A percentile compares a stretch with the other conserved stretches of the same genome.
Evolutionary conservation across 768 basidiomycete species (phyloP).

Genomic region (Crucibulum laeve): DNA sequence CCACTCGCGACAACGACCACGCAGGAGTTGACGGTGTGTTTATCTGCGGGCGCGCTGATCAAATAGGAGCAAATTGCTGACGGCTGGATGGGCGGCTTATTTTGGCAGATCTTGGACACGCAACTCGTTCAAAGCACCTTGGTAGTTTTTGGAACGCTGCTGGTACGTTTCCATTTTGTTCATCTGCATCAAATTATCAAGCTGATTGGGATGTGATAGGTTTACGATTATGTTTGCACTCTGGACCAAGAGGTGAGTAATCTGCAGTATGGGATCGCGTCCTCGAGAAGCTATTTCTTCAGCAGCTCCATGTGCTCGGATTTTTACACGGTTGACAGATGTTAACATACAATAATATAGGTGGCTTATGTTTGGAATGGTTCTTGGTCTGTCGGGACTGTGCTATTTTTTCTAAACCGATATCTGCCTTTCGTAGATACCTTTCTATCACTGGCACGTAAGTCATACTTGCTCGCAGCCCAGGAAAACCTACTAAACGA

Average conservation of each 20-base stretch:
- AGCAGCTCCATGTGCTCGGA: background rate
- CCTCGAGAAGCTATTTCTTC: background rate
- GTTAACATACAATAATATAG: too few relatives aligned
- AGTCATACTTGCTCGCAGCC: constrained; percentile 3
- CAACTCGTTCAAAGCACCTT: constrained; percentile 20
- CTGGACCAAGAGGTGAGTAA: constrained; percentile 27
- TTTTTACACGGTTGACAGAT: background rate
- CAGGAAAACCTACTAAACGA: background rate
- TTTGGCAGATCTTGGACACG: constrained; percentile 15
- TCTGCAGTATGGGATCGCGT: background rate
- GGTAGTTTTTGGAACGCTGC: constrained; percentile 19
- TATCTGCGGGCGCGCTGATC: background rate
- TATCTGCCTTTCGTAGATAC: constrained; percentile 36
- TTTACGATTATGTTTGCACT: constrained; percentile 31
- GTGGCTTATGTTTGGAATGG: constrained; percentile 28
- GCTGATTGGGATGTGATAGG: constrained; percentile 9
- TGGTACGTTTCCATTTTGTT: constrained; percentile 14
- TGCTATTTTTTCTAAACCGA: constrained; percentile 34
- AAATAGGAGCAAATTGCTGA: background rate
- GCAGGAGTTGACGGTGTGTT: too few relatives aligned
- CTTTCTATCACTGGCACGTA: constrained; percentile 26
- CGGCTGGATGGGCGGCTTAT: too few relatives aligned
- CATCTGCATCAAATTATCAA: background rate
- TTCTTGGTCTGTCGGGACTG: constrained; percentile 21
- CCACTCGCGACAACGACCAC: too few relatives aligned